phyloP scores from a whole-genome alignment of 495 filamentous ascomycete species.

The Corynascus novoguineensis region DNA sequence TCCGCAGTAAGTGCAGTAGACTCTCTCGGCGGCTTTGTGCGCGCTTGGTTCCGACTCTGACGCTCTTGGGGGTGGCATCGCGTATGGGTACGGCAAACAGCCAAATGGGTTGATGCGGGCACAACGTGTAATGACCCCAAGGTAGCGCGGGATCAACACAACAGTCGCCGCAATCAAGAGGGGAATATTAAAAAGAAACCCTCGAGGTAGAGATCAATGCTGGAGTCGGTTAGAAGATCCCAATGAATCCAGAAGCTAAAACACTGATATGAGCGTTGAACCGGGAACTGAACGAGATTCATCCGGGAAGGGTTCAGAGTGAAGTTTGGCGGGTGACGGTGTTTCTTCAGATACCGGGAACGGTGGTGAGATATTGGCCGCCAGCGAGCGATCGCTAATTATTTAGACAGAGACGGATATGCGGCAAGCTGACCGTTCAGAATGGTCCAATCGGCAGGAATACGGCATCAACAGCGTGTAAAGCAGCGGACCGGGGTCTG shows the following conservation, averaged over 20 bases:
- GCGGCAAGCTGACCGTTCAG: slow-evolving; percentile 22
- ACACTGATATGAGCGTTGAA: slow-evolving; percentile 22
- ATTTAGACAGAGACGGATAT: slow-evolving; percentile 19
- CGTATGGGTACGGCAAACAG: neutral
- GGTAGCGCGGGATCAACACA: neutral
- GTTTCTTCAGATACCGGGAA: slow-evolving; percentile 29
- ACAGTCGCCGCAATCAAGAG: neutral
- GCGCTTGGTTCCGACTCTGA: neutral
- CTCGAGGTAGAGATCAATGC: slow-evolving; percentile 6
- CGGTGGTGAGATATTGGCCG: slow-evolving; percentile 21
- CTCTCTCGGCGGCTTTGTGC: slow-evolving; percentile 20
- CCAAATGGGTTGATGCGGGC: neutral
- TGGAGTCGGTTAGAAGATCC: slow-evolving; percentile 4
- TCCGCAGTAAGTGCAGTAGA: slow-evolving; percentile 59
- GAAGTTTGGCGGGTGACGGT: slow-evolving; percentile 13
- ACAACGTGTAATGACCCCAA: neutral
- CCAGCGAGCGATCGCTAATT: slow-evolving; percentile 7
- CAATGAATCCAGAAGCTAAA: slow-evolving; percentile 19
- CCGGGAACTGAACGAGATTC: slow-evolving; percentile 15
- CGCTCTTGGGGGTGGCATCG: neutral
- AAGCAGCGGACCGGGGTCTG: slow-evolving; percentile 22
- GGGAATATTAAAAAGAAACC: neutral
- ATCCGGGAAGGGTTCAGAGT: slow-evolving; percentile 14
- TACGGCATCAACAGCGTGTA: neutral
- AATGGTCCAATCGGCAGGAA: slow-evolving; percentile 13